Conservation (phyloP, 768 basidiomycete genomes). For the Cubamyces sp. region DNA sequence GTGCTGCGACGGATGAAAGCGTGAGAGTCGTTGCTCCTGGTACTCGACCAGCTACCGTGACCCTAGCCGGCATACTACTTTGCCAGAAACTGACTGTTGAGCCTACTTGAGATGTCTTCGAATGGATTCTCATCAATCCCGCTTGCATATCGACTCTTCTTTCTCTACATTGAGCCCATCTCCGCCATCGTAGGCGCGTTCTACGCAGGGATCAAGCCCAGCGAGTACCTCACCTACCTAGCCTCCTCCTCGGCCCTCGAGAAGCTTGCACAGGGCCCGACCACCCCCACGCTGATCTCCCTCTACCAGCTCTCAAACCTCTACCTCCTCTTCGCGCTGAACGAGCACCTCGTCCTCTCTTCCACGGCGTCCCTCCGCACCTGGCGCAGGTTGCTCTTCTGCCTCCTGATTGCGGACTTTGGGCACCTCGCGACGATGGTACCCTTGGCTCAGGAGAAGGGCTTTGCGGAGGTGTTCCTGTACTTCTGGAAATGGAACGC, state of each 20-base stretch:
- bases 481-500: conserved; percentile 53
- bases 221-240: conserved; percentile 45
- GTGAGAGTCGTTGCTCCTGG: background rate
- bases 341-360: conserved; percentile 53
- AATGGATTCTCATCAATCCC: conserved; percentile 6
- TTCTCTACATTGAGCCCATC: conserved; percentile 55
- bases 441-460: conserved; percentile 41
- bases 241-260: conserved; percentile 16
- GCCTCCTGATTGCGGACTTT: conserved; percentile 52
- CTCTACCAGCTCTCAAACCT: conserved; percentile 54
- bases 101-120: background rate
- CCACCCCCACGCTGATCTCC: conserved; percentile 43
- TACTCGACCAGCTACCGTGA: background rate
- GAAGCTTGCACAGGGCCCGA: conserved; percentile 13
- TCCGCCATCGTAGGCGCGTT: conserved; percentile 53
- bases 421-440: conserved; percentile 52
- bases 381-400: conserved; percentile 48
- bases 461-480: conserved; percentile 43
- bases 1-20: background rate
- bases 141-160: conserved; percentile 48
- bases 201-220: conserved; percentile 47
- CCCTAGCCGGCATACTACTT: too few species aligned
- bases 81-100: background rate
- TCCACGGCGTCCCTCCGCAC: conserved; percentile 44
- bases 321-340: conserved; percentile 54